A percentile compares a stretch with the other conserved stretches of the same genome.
Conservation (phyloP, 306 rosid genomes). For the Adenanthera pavonina region DNA sequence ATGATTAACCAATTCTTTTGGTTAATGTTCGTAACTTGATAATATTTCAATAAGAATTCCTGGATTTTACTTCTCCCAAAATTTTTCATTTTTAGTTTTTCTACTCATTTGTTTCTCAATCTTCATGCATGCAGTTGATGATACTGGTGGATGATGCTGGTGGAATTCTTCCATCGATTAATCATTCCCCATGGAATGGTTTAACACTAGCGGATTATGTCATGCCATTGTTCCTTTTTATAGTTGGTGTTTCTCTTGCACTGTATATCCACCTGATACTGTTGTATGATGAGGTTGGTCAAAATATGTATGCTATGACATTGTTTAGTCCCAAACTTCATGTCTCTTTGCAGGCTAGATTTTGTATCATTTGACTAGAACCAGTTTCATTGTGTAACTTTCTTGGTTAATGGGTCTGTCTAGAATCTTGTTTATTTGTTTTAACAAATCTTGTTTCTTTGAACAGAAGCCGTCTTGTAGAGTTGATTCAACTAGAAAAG, state of each 20-base stretch:
- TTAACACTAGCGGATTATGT: constrained; percentile 90
- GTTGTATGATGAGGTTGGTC: not conserved
- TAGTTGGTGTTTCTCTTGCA: constrained; percentile 89
- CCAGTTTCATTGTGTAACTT: not conserved
- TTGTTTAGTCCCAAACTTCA: not conserved
- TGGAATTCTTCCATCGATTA: constrained; percentile 79
- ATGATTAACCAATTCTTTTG: not conserved
- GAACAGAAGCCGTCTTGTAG: constrained; percentile 69
- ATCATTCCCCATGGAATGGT: constrained; percentile 99
- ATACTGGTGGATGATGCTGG: constrained; percentile 93
- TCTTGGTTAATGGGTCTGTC: not conserved
- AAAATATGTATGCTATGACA: not conserved
- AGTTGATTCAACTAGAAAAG: constrained; percentile 68
- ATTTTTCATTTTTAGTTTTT: not conserved
- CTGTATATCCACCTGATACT: constrained; percentile 64
- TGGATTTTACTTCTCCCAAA: not conserved
- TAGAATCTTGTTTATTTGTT: constrained; percentile 3
- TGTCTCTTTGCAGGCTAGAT: not conserved
- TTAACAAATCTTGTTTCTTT: constrained; percentile 30
- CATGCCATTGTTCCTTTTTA: constrained; percentile 96
- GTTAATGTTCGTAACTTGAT: not conserved
- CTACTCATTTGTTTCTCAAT: constrained; percentile 23
- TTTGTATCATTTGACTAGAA: constrained; percentile 1
- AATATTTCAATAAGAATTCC: not conserved
- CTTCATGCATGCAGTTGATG: constrained; percentile 86